Evolutionary conservation across 768 basidiomycete species (phyloP), one percentile per base, ranked within the genome.

Genomic region (Panaeolus cyanescens): DNA sequence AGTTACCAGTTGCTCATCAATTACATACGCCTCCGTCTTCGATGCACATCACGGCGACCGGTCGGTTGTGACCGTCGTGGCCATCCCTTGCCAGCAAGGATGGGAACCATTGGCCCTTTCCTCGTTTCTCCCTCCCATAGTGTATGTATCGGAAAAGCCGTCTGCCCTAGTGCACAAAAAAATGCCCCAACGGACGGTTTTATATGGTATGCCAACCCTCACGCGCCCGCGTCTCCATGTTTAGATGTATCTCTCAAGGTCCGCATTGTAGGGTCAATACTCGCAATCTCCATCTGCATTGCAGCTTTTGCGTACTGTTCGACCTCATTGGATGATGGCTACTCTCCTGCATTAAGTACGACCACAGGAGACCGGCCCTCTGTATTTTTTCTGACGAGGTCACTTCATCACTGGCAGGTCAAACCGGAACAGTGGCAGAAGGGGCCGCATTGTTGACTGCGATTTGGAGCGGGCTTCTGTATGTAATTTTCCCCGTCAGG

Each of bases 21-120:
- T 50, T 28, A 42, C 39, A 42, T 50, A 50, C 45, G 30, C 45
- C 45, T 50, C 45, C 25, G 45, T 50, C 45, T 28, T 50, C 25
- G 25, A 50, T 50, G 45, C 45, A 50, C 22, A 50, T 50, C 45
- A 50, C 45, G 45, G 22, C 45, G 45, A 50, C 22, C 45, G 45
- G 45, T 50, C 45, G 45, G 45, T 25, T 50, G 8, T 13, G 45
- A 4, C 45, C 45, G 45, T 50, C 39, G n/a, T 25, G 22, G 45
- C 15, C 30, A 20, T 12, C 45, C 12, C 37, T 6, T 42, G 40
- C 40, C 45, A 50, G 42, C 45, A 28, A 50, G 25, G 22, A 50
- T 12, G 25, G 22, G 22, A 5, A 13, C 22, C 3, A 45, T 13
- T 28, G 45, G 30, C 45, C 45, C 45, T 50, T 25, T 50, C 45